phyloP scores from a whole-genome alignment of 2,329 filamentous ascomycete genomes.

The Pseudogymnoascus sp. region DNA sequence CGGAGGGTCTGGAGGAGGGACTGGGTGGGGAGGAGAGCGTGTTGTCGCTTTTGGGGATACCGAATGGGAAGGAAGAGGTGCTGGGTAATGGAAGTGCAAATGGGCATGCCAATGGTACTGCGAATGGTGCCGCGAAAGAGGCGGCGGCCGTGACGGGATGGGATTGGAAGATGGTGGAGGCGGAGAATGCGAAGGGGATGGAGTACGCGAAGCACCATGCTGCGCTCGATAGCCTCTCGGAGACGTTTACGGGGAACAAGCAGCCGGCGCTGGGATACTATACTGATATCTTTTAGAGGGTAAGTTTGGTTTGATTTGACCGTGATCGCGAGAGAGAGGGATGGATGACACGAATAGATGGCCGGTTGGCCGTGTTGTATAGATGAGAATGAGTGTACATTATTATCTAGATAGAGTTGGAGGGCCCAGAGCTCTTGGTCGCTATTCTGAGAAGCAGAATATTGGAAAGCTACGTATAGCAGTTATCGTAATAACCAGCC shows the following conservation, averaged over 20 bases:
- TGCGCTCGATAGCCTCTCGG: slow-evolving; percentile 46
- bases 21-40: background rate
- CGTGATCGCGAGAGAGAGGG: background rate
- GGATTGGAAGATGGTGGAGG: slow-evolving; percentile 54
- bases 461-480: background rate
- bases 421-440: slow-evolving; percentile 2
- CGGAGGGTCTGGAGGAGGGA: slow-evolving; percentile 14
- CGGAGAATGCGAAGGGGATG: slow-evolving; percentile 48
- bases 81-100: slow-evolving; percentile 16
- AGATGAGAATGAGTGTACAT: slow-evolving; percentile 5
- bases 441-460: slow-evolving; percentile 3
- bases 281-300: slow-evolving; percentile 22
- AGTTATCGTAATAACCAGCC: background rate
- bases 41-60: slow-evolving; percentile 3
- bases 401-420: slow-evolving; percentile 9
- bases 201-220: slow-evolving; percentile 49
- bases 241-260: slow-evolving; percentile 27
- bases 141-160: slow-evolving; percentile 28
- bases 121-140: background rate
- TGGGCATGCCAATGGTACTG: slow-evolving; percentile 14
- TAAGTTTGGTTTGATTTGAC: background rate
- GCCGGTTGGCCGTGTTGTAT: background rate
- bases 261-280: slow-evolving; percentile 27
- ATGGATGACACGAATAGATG: background rate
- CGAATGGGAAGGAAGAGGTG: background rate